These are phyloP conservation scores for Zelopaecilomyces penicillatus DNA, from an alignment of 2,329 filamentous ascomycete genomes.

Conservation along the genomic window DNA sequence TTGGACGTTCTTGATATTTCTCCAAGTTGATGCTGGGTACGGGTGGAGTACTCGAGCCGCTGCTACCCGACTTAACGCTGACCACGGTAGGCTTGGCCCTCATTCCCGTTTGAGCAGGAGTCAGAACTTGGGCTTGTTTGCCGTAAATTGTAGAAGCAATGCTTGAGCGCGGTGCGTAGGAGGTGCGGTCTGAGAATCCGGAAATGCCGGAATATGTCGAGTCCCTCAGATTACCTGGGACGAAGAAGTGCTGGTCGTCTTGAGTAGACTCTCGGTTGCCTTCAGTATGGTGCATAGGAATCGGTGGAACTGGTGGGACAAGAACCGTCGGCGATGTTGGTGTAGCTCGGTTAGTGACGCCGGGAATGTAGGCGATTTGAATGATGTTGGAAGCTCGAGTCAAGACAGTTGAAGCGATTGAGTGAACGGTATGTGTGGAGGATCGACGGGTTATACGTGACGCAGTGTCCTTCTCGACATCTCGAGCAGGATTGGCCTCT, in stretches of 20 bases:
- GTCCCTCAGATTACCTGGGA: conserved; percentile 81
- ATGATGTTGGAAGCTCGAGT: conserved; percentile 98
- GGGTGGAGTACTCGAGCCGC: conserved; percentile 53
- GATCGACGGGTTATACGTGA: conserved; percentile 46
- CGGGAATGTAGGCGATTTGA: conserved; percentile 97
- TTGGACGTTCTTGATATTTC: conserved; percentile 45
- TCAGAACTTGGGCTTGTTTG: conserved; percentile 74
- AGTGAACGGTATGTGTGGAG: conserved; percentile 79
- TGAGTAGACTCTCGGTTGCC: conserved; percentile 39
- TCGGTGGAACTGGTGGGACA: conserved; percentile 87
- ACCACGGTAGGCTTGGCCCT: conserved; percentile 87
- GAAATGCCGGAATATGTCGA: conserved; percentile 81
- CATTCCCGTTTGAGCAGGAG: conserved; percentile 79
- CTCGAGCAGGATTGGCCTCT: conserved; percentile 37
- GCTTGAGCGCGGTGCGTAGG: conserved; percentile 56
- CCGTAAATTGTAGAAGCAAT: conserved; percentile 92
- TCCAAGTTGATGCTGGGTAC: conserved; percentile 64
- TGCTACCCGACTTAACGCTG: conserved; percentile 70
- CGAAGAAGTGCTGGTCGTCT: conserved; percentile 85
- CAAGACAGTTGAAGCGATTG: conserved; percentile 89
- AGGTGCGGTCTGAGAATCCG: conserved; percentile 51
- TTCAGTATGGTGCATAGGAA: conserved; percentile 59
- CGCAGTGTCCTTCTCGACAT: conserved; percentile 38
- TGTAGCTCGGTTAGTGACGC: conserved; percentile 84
- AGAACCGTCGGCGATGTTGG: conserved; percentile 73